Percentiles rank a stretch among this genome's conserved stretches.
phyloP scores from a whole-genome alignment of 768 basidiomycete species.

The Leccinum fibrillosum region DNA sequence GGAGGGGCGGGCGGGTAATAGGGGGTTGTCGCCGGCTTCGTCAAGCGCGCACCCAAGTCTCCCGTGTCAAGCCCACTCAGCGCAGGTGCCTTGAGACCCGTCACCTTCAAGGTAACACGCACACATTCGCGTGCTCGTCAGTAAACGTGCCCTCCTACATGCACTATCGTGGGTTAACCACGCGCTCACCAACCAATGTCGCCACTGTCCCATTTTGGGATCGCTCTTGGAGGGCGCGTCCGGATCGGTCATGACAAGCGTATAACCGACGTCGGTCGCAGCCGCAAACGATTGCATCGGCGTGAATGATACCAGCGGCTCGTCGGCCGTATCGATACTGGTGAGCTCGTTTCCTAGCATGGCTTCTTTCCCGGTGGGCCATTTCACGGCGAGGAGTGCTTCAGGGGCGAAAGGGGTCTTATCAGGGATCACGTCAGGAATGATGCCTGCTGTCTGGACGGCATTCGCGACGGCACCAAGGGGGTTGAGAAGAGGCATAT shows the following conservation, averaged over 20 bases:
- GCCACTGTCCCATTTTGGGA: slow-evolving; percentile 49
- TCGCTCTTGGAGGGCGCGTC: slow-evolving; percentile 52
- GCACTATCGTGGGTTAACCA: background rate
- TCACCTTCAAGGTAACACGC: slow-evolving; percentile 24
- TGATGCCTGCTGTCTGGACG: slow-evolving; percentile 20
- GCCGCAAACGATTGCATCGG: slow-evolving; percentile 38
- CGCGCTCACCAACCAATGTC: slow-evolving; percentile 52
- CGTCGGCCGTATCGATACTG: slow-evolving; percentile 40
- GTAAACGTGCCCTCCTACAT: background rate
- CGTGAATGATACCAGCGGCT: slow-evolving; percentile 47
- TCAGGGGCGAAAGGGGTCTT: slow-evolving; percentile 24
- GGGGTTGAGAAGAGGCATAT: slow-evolving; percentile 27
- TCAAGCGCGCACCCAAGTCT: slow-evolving; percentile 38
- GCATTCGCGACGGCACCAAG: slow-evolving; percentile 19
- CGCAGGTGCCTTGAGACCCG: slow-evolving; percentile 38
- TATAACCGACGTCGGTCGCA: slow-evolving; percentile 39
- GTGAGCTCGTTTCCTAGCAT: slow-evolving; percentile 38
- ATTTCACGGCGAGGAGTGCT: slow-evolving; percentile 27
- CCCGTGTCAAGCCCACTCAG: slow-evolving; percentile 29
- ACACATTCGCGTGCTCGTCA: background rate
- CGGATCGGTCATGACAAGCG: slow-evolving; percentile 56
- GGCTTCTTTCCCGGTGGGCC: slow-evolving; percentile 31
- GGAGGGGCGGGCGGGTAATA: slow-evolving; percentile 58
- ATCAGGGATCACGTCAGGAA: slow-evolving; percentile 30
- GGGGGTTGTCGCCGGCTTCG: slow-evolving; percentile 47